phyloP scores from a whole-genome alignment of 2,329 filamentous ascomycete genomes.

The Coniochaeta pulveracea region DNA sequence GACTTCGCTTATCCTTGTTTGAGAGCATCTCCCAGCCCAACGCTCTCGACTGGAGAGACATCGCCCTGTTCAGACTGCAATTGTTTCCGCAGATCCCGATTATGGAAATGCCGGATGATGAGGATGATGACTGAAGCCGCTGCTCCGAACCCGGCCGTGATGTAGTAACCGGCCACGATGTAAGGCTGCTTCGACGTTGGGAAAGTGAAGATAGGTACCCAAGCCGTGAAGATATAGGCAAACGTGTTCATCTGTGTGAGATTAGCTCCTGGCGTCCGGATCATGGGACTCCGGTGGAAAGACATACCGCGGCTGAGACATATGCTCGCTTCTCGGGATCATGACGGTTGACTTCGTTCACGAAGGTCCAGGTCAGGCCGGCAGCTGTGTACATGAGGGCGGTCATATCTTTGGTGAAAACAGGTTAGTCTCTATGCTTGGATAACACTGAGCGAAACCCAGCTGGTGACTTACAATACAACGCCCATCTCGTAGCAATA shows the following conservation, averaged over 20 bases:
- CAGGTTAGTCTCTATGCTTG: background rate
- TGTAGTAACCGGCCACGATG: conserved; percentile 17
- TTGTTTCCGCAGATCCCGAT: conserved; percentile 13
- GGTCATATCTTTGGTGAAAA: conserved; percentile 10
- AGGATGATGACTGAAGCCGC: conserved; percentile 9
- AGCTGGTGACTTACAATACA: conserved; percentile 13
- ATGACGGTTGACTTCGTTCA: conserved; percentile 14
- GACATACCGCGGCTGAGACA: conserved; percentile 15
- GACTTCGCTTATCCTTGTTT: too few species aligned
- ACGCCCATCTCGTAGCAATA: conserved; percentile 11
- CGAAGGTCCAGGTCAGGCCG: conserved; percentile 16
- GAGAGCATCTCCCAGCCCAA: too few species aligned
- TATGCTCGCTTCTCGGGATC: conserved; percentile 18
- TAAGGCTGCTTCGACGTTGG: conserved; percentile 17
- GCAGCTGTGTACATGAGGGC: conserved; percentile 11
- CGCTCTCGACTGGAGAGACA: too few species aligned
- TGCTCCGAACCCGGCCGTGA: conserved; percentile 15
- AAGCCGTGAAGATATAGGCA: conserved; percentile 17
- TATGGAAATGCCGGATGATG: conserved; percentile 12
- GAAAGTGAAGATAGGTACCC: conserved; percentile 18
- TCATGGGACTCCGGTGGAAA: background rate
- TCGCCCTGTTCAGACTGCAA: too few species aligned
- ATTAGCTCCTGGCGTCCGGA: background rate
- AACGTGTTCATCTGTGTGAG: conserved; percentile 16
- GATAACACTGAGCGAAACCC: background rate